A percentile compares a stretch with the other conserved stretches of the same genome.
These are phyloP conservation scores for Linnemannia exigua DNA, from an alignment of 192 early-diverging fungal species.

Conservation along the genomic window DNA sequence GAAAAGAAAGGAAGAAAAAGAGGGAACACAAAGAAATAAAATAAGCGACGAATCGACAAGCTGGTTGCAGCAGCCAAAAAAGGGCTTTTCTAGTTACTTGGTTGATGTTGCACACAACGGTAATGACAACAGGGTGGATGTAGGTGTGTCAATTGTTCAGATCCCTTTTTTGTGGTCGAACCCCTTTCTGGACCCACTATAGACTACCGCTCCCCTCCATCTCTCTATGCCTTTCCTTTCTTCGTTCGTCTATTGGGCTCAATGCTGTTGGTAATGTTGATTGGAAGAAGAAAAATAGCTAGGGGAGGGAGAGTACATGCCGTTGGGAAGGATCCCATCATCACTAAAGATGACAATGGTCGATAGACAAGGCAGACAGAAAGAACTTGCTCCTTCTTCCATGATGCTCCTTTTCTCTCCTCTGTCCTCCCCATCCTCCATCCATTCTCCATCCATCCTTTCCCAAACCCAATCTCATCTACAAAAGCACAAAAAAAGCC, in stretches of 20 bases:
- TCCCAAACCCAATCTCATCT: constrained; percentile 6
- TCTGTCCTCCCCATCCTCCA: no score
- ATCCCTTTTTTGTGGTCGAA: not conserved
- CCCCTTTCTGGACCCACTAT: not conserved
- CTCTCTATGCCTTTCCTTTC: not conserved
- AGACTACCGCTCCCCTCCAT: not conserved
- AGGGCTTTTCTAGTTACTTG: not conserved
- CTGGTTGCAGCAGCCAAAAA: not conserved
- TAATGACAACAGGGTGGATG: not conserved
- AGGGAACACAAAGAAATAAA: not conserved
- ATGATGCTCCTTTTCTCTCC: not conserved
- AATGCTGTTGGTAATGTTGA: not conserved
- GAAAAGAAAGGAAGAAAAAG: constrained; percentile 2
- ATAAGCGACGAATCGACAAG: not conserved
- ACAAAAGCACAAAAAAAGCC: not conserved
- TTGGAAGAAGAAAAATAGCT: not conserved
- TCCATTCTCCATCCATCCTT: no score
- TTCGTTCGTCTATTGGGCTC: not conserved
- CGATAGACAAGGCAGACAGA: not conserved
- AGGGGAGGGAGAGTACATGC: not conserved
- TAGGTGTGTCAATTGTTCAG: not conserved
- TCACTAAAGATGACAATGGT: not conserved
- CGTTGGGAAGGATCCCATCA: not conserved
- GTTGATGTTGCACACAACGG: not conserved
- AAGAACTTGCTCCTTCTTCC: not conserved